Percentiles rank a stretch among this genome's conserved stretches.
phyloP scores from a whole-genome alignment of 2,329 filamentous ascomycete genomes.

The Colletotrichum navitas region DNA sequence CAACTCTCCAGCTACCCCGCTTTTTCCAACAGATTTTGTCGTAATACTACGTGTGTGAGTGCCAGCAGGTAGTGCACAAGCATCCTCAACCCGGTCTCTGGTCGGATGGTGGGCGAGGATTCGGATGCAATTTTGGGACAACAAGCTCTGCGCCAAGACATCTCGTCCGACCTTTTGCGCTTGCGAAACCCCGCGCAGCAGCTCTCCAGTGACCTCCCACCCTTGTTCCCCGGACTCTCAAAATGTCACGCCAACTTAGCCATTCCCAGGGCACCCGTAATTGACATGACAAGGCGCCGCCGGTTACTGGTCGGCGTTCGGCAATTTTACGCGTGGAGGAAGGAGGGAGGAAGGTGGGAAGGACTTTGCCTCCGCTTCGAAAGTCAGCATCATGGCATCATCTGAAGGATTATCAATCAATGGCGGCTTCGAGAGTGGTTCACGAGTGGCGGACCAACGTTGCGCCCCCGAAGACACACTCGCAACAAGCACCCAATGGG shows the following conservation, averaged over 20 bases:
- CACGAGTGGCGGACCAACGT: background rate
- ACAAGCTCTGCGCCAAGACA: slow-evolving; percentile 14
- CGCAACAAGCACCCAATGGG: slow-evolving; percentile 2
- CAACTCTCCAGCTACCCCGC: background rate
- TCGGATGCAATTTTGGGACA: slow-evolving; percentile 8
- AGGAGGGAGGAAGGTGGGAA: background rate
- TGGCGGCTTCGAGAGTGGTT: background rate
- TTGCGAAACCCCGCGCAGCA: slow-evolving; percentile 7
- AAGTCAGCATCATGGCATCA: background rate
- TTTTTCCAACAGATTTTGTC: slow-evolving; percentile 5
- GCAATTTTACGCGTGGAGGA: background rate
- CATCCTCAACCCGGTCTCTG: background rate
- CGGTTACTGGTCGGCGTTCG: slow-evolving; percentile 7
- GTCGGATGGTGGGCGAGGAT: background rate
- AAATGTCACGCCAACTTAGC: background rate
- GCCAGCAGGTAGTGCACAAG: too few relatives aligned
- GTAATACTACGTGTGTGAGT: background rate
- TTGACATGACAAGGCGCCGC: background rate
- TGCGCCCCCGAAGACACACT: background rate
- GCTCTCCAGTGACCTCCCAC: background rate
- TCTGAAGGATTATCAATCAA: slow-evolving; percentile 23
- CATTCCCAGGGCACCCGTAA: background rate
- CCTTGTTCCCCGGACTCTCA: slow-evolving; percentile 30
- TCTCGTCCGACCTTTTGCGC: slow-evolving; percentile 12
- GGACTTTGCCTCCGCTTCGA: background rate